A percentile compares a stretch with the other conserved stretches of the same genome.
phyloP scores from a whole-genome alignment of 202 grass and related monocot species.

The Carex sylvatica region DNA sequence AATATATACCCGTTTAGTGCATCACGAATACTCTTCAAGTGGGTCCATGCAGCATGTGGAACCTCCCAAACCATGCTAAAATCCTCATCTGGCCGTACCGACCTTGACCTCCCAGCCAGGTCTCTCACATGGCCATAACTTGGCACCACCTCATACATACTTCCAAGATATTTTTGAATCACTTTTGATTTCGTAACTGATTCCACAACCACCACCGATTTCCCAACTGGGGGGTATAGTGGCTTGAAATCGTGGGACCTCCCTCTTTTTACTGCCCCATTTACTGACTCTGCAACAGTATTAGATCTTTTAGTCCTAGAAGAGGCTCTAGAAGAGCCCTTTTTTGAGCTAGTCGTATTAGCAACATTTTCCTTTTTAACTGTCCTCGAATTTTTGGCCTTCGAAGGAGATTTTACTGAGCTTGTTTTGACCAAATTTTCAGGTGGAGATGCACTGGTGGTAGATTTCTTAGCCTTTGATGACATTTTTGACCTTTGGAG shows the following conservation, averaged over 20 bases:
- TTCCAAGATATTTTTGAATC: conserved; percentile 96
- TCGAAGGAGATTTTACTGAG: conserved; percentile 24
- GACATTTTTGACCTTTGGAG: conserved; percentile 37
- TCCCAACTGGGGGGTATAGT: conserved; percentile 71
- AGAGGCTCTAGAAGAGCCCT: conserved; percentile 8
- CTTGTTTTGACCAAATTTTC: conserved; percentile 21
- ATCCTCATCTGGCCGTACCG: conserved; percentile 89
- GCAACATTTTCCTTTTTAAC: conserved; percentile 8
- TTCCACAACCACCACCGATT: conserved; percentile 94
- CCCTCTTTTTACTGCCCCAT: conserved; percentile 28
- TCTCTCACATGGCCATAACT: conserved; percentile 98
- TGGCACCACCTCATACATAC: conserved; percentile 80
- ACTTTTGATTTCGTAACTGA: conserved; percentile 91
- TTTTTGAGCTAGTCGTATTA: conserved; percentile 10
- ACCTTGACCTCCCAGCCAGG: conserved; percentile 85
- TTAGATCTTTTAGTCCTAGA: conserved; percentile 5
- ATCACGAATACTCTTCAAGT: conserved; percentile 87
- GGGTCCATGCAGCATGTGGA: conserved; percentile 90
- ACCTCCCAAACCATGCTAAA: conserved; percentile 99
- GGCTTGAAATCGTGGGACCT: conserved; percentile 38
- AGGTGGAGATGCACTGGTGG: conserved; percentile 1
- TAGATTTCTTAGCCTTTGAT: conserved; percentile 45
- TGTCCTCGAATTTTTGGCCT: conserved; percentile 31
- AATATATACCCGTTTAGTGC: conserved; percentile 72
- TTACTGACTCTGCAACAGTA: conserved; percentile 6